Conservation (phyloP, 495 filamentous ascomycete genomes). For the Penicillium lagena region DNA sequence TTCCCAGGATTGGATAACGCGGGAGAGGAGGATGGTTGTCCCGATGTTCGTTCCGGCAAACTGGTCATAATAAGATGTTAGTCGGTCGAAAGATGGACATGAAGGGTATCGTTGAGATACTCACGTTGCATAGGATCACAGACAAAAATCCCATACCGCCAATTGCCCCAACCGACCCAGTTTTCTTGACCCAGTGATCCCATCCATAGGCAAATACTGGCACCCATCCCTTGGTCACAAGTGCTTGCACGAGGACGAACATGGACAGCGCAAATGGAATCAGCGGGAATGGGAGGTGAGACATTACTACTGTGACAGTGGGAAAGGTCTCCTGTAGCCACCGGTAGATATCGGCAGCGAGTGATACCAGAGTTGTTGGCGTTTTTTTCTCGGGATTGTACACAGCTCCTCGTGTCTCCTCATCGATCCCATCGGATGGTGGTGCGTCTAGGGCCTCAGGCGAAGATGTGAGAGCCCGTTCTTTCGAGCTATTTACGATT, state of each 20-base stretch:
- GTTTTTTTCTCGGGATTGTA: not conserved
- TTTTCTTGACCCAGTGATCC: conserved; percentile 61
- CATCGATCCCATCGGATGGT: conserved; percentile 2
- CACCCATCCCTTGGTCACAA: conserved; percentile 64
- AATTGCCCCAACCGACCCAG: conserved; percentile 55
- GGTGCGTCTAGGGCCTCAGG: conserved; percentile 2
- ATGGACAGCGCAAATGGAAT: conserved; percentile 61
- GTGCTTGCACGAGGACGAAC: conserved; percentile 62
- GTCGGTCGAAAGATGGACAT: not conserved
- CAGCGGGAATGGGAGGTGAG: conserved; percentile 54
- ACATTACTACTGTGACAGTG: conserved; percentile 51
- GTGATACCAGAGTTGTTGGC: conserved; percentile 40
- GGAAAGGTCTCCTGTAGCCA: conserved; percentile 64
- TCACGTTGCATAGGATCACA: conserved; percentile 61
- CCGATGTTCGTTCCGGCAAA: conserved; percentile 68
- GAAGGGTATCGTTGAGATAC: conserved; percentile 12
- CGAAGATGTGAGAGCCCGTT: conserved; percentile 1
- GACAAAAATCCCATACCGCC: conserved; percentile 64
- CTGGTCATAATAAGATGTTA: conserved; percentile 22
- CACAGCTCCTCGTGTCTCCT: conserved; percentile 5
- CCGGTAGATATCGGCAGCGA: conserved; percentile 28
- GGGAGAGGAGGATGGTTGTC: conserved; percentile 59
- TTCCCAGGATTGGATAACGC: conserved; percentile 58
- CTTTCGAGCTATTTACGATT: not conserved
- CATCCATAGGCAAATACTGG: conserved; percentile 60